phyloP scores from a whole-genome alignment of 345 rosid species.

The Orychophragmus violaceus region DNA sequence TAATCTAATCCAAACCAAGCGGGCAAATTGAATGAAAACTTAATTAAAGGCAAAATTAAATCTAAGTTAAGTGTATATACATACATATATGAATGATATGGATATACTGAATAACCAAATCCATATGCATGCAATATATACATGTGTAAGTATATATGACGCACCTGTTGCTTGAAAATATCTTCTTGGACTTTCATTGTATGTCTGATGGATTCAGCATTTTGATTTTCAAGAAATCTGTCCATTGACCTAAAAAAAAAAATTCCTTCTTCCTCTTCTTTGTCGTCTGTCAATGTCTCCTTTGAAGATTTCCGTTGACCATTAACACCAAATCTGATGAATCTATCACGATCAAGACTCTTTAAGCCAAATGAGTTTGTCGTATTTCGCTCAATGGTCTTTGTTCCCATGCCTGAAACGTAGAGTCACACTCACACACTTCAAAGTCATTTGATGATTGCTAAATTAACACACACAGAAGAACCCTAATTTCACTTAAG shows the following conservation, averaged over 20 bases:
- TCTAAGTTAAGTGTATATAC: background rate
- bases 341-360: conserved; percentile 28
- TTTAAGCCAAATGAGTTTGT: conserved; percentile 26
- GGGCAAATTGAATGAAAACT: background rate
- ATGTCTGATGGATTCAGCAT: conserved; percentile 50
- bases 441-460: conserved; percentile 3
- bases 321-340: conserved; percentile 38
- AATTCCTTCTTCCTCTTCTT: conserved; percentile 14
- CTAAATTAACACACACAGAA: background rate
- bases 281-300: conserved; percentile 15
- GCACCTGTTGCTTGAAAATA: conserved; percentile 69
- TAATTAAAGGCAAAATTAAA: background rate
- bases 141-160: background rate
- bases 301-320: conserved; percentile 32
- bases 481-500: conserved; percentile 4
- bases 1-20: background rate
- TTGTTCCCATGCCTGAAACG: conserved; percentile 81
- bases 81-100: background rate
- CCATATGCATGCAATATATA: background rate
- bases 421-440: background rate
- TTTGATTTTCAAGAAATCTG: conserved; percentile 41
- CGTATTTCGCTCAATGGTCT: conserved; percentile 41
- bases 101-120: background rate
- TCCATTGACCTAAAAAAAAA: conserved; percentile 37
- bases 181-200: conserved; percentile 85